phyloP scores from a whole-genome alignment of 345 rosid genomes.

The Sonneratia caseolaris region DNA sequence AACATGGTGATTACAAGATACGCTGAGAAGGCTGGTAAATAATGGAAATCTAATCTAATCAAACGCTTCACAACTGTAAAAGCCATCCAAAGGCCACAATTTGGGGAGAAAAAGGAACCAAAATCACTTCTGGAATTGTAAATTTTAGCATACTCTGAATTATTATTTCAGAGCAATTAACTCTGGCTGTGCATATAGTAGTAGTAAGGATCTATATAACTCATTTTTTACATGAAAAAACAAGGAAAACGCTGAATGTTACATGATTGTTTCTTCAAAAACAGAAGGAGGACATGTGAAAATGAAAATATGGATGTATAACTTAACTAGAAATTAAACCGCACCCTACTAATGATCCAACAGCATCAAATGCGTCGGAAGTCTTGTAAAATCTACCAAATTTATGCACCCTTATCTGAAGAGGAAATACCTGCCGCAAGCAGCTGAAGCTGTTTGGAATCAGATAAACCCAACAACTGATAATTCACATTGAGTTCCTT shows the following conservation, averaged over 20 bases:
- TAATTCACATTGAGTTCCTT: constrained; percentile 1
- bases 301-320: not conserved
- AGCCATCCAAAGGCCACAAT: not conserved
- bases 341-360: not conserved
- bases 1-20: not conserved
- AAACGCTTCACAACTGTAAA: not conserved
- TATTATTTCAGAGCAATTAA: not conserved
- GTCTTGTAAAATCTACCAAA: not conserved
- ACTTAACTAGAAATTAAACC: not conserved
- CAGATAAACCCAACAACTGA: not conserved
- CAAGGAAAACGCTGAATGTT: not conserved
- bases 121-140: not conserved
- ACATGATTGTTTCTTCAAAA: not conserved
- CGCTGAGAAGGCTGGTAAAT: not conserved
- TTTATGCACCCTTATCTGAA: not conserved
- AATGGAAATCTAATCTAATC: not conserved
- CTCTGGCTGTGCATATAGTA: not conserved
- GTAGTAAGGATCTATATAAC: not conserved
- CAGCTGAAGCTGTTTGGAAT: not conserved
- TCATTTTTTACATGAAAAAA: not conserved
- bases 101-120: not conserved
- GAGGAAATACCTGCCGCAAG: not conserved
- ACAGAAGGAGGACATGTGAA: not conserved
- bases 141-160: not conserved
- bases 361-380: not conserved